Evolutionary conservation across 345 rosid genomes (phyloP), one percentile per base, ranked within the genome.

Genomic region (Iberis pinnata): DNA sequence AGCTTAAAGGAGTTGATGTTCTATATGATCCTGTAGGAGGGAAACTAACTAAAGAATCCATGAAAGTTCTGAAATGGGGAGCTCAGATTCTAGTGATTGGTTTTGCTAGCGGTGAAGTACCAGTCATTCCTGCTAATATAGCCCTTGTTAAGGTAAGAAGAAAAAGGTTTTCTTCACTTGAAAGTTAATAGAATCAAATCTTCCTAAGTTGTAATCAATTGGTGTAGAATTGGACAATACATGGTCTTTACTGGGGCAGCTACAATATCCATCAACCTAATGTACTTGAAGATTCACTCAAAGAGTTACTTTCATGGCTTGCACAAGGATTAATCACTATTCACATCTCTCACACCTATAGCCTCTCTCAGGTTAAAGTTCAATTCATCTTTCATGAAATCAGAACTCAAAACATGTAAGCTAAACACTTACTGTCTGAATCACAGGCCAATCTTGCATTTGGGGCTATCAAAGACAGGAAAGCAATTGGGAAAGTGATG

Each of bases 181-280:
- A 56, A 40, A 26, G 29, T n/a, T n/a, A n/a, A n/a, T 22, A 33
- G 27, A 57, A 18, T 40, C 31, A 31, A 42, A 49, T 18, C 26
- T 52, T 62, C 12, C 2, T 22, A n/a, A 33, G 13, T 54, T 24
- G 24, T 56, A 36, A 45, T 43, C 37, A 27, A 51, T 20, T 70
- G 63, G n/a, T 70, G 17, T 72, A 88, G 98, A 92, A 92, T 73
- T 92, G 98, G 95, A 83, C 98, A 0, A 76, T 90, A 38, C 98
- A 90, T 52, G 98, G 98, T 61, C 93, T 92, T 54, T 88, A 84
- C 69, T 84, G 96, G 96, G 96, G 95, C 12, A 88, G 96, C 80
- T 73, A 88, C 69, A 70, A 29, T 27, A 62, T 75, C 58, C 88
- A 88, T 62, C 76, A 40, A 35, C 93, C 95, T 0, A 56, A 1